A percentile compares a stretch with the other conserved stretches of the same genome.
phyloP scores from a whole-genome alignment of 2,329 filamentous ascomycete species.

The Uncinocarpus reesii region DNA sequence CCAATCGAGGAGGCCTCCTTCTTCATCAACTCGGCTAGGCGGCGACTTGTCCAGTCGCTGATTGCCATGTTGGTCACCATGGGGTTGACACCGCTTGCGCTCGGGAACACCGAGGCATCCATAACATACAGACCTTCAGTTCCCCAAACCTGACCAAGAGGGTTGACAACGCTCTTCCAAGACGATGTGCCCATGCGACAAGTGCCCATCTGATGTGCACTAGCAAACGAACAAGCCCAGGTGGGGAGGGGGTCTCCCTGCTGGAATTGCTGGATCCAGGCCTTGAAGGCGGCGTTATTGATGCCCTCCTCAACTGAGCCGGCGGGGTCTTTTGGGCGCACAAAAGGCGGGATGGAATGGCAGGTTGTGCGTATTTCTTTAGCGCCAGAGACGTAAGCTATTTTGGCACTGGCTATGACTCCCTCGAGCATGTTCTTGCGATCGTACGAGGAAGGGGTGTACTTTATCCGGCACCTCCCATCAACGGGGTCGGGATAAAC shows the following conservation, averaged over 20 bases:
- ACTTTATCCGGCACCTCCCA: slow-evolving; percentile 57
- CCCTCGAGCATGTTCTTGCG: slow-evolving; percentile 61
- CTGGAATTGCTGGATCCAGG: slow-evolving; percentile 45
- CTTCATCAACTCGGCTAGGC: slow-evolving; percentile 28
- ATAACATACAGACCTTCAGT: slow-evolving; percentile 39
- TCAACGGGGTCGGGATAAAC: slow-evolving; percentile 62
- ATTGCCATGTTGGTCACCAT: slow-evolving; percentile 46
- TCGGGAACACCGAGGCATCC: slow-evolving; percentile 43
- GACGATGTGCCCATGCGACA: slow-evolving; percentile 39
- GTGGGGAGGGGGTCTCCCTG: slow-evolving; percentile 38
- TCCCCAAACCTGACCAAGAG: slow-evolving; percentile 39
- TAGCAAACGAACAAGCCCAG: slow-evolving; percentile 36
- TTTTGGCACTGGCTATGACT: slow-evolving; percentile 59
- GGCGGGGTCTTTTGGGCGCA: slow-evolving; percentile 31
- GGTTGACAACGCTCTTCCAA: slow-evolving; percentile 37
- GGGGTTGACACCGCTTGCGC: slow-evolving; percentile 43
- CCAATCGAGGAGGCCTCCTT: slow-evolving; percentile 24
- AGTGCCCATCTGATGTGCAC: slow-evolving; percentile 44
- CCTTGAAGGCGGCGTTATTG: slow-evolving; percentile 45
- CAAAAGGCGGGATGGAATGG: slow-evolving; percentile 54
- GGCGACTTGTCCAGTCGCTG: slow-evolving; percentile 38
- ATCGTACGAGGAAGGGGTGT: slow-evolving; percentile 62
- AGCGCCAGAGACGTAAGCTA: slow-evolving; percentile 69
- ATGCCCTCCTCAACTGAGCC: slow-evolving; percentile 33
- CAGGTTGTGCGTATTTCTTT: slow-evolving; percentile 63